Evolutionary conservation across 768 basidiomycete genomes (phyloP), one percentile per base, ranked within the genome.

Genomic region (Russula sp.): DNA sequence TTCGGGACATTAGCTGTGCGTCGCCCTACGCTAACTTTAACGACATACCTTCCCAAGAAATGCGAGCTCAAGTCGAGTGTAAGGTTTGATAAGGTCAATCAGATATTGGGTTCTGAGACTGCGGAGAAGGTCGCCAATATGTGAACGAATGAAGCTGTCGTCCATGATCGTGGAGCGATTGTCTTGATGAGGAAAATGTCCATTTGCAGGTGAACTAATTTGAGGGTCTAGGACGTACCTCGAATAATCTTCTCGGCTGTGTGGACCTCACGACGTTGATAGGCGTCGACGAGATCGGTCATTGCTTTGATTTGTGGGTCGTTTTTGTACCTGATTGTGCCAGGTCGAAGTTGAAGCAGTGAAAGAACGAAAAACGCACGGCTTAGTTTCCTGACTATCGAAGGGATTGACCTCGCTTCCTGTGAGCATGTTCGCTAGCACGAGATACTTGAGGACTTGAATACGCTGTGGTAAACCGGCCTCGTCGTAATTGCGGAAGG

Each of bases 391-490:
- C 75, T 99, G 97, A 72, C 92, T 94, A 76, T 98, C 97, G 71
- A 99, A 99, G 0, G 97, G 97, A 73, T 99, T 98, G 75, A 99
- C 97, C 72, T 97, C 94, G 71, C 92, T 95, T 40, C 95, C 97
- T 55, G 91, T 98, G 62, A 99, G 78, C 96, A 99, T 98, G 75
- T 98, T 94, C 4, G 94, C 93, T 47, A 99, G 81, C 2, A 99
- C 97, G 18, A 99, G 83, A 73, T 99, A 99, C 76, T 99, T 99
- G 64, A 99, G 82, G 2, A 98, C 97, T 78, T 98, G 96, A 32
- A 98, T 97, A 34, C 97, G 81, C 73, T 98, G 95, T 1, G 94
- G 88, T 4, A 93, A 94, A 6, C 97, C 97, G 13, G 95, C 94
- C 73, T 99, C 97, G 69, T 99, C 97, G 72, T 98, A 99, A 72